These are phyloP conservation scores for Phytophthora lateralis DNA, from an alignment of 352 stramenopile genomes.

Conservation along the genomic window DNA sequence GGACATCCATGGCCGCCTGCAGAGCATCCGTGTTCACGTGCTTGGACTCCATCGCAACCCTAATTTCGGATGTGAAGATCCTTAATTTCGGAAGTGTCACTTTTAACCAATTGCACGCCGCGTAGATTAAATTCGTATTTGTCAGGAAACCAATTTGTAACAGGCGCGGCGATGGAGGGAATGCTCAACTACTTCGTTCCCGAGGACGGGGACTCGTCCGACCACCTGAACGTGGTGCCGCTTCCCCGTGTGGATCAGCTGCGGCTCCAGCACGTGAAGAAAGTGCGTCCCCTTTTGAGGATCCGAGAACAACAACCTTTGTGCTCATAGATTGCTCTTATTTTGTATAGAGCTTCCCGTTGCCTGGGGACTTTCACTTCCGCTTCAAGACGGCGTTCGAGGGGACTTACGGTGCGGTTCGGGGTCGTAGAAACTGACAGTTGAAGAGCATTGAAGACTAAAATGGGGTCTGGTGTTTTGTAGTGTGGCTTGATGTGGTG, in stretches of 20 bases:
- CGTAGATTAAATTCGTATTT: neutral
- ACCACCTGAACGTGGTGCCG: conserved; percentile 86
- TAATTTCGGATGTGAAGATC: neutral
- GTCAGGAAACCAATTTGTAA: conserved; percentile 3
- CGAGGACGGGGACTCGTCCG: conserved; percentile 84
- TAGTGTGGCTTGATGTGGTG: conserved; percentile 85
- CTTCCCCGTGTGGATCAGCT: conserved; percentile 80
- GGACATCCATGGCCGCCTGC: conserved; percentile 38
- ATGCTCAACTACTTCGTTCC: conserved; percentile 91
- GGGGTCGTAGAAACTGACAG: neutral
- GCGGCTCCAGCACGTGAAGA: conserved; percentile 80
- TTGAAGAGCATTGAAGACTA: conserved; percentile 15
- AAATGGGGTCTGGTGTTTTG: neutral
- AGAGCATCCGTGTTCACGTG: conserved; percentile 46
- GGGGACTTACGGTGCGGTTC: conserved; percentile 71
- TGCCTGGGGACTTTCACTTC: conserved; percentile 85
- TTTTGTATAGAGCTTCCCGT: conserved; percentile 60
- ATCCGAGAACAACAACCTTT: neutral
- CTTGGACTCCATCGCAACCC: conserved; percentile 28
- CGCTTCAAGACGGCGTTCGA: conserved; percentile 89
- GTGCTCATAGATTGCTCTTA: conserved; percentile 7
- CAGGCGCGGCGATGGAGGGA: conserved; percentile 66
- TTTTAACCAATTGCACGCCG: neutral
- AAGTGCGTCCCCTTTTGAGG: conserved; percentile 37
- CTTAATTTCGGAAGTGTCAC: no score